Evolutionary conservation across 148 eudicot species (phyloP), one percentile per base, ranked within the genome.

Genomic region (Salicornia ramosissima): DNA sequence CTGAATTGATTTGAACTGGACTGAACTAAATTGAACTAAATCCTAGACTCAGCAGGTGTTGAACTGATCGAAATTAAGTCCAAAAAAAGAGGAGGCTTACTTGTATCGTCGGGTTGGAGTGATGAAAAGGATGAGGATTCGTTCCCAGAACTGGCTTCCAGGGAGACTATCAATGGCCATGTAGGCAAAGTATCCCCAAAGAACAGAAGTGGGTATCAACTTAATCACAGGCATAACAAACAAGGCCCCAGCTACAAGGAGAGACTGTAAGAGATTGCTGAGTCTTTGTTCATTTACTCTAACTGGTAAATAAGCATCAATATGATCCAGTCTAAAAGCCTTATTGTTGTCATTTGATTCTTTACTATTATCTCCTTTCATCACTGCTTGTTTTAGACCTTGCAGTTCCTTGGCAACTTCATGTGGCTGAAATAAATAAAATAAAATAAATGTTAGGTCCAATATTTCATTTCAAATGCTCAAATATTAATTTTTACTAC

Each of bases 141-240:
- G 81, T 76, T 90, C 93, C 91, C 96, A 90, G 45, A 90, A 86
- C 75, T 90, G 96, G 75, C 87, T 90, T 60, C 96, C 93, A 0
- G 93, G 96, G 28, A 90, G 89, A 45, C 96, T 90, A 50, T 90
- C 96, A 29, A 90, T 82, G 31, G 96, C 86, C 93, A 88, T 90
- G 75, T 88, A 90, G 5, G 96, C 93, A 50, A 90, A 90, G 72
- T 90, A 90, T 71, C 96, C 96, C 96, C 96, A 90, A 25, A 90
- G 85, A 47, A 88, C 93, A 21, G 96, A 90, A 39, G 96, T 88
- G n/a, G 96, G 96, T 51, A 90, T 88, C 74, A 57, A 64, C 87
- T 81, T 88, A 56, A 90, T 88, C 31, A 80, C 78, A 10, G 96
- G 96, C 84, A 87, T 85, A 31, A 84, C 86, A 71, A 77, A 80